Conservation (phyloP, 495 filamentous ascomycete species). For the Aspergillus avenaceus region DNA sequence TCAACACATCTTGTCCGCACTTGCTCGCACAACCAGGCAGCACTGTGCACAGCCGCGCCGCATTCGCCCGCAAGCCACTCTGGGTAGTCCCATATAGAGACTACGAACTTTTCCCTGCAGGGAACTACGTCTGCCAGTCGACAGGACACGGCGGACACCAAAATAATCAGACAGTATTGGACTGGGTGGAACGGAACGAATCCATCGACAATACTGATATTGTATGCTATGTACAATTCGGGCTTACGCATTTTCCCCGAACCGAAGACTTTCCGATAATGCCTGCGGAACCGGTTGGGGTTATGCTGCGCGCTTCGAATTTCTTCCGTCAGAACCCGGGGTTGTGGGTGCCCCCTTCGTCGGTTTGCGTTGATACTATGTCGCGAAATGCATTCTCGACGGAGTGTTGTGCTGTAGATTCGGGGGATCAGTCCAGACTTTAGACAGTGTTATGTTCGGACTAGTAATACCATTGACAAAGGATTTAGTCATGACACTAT, state of each 20-base stretch:
- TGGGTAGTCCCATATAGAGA: constrained; percentile 81
- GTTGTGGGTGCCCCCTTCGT: constrained; percentile 55
- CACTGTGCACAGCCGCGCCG: constrained; percentile 70
- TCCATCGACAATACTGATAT: constrained; percentile 46
- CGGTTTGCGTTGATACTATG: not conserved
- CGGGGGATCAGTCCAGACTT: not conserved
- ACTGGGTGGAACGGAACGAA: constrained; percentile 42
- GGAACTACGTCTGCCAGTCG: constrained; percentile 85
- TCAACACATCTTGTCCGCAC: constrained; percentile 68
- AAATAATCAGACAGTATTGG: constrained; percentile 45
- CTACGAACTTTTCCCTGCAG: constrained; percentile 76
- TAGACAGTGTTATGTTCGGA: no score
- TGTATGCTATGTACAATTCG: constrained; percentile 36
- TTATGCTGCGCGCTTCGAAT: constrained; percentile 65
- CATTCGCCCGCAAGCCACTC: constrained; percentile 77
- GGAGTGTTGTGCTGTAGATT: not conserved
- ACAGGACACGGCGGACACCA: constrained; percentile 17
- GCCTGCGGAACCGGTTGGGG: constrained; percentile 44
- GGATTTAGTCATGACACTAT: no score
- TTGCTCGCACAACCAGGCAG: constrained; percentile 67
- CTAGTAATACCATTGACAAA: no score
- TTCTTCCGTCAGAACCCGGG: constrained; percentile 77
- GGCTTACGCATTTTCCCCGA: constrained; percentile 56
- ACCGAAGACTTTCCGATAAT: constrained; percentile 68
- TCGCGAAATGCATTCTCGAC: not conserved